Evolutionary conservation across 2,329 filamentous ascomycete genomes (phyloP).

Genomic region (Chaetomiaceae sp.): DNA sequence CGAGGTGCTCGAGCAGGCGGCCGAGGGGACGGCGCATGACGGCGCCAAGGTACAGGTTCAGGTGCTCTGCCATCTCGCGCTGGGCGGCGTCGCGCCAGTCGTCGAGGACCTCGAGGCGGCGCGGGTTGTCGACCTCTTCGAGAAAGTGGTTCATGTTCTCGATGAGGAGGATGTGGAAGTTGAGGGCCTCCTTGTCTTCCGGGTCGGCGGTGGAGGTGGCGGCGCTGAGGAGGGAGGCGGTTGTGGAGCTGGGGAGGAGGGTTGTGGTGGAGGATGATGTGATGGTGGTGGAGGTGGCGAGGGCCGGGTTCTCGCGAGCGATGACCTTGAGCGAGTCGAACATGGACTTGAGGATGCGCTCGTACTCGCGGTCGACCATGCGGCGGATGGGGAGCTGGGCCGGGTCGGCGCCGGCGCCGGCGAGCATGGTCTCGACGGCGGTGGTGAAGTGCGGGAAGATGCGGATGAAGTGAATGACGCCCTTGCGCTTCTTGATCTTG

Average conservation of each 20-base stretch:
- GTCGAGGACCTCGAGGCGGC: conserved; percentile 67
- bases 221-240: conserved; percentile 26
- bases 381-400: conserved; percentile 64
- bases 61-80: conserved; percentile 76
- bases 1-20: conserved; percentile 84
- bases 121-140: conserved; percentile 78
- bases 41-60: conserved; percentile 78
- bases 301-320: conserved; percentile 61
- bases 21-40: conserved; percentile 86
- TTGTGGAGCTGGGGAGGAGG: conserved; percentile 17
- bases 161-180: conserved; percentile 94
- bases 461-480: conserved; percentile 90
- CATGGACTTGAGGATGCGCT: conserved; percentile 87
- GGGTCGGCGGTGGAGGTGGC: conserved; percentile 39
- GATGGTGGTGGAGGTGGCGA: conserved; percentile 32
- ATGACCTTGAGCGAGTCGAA: conserved; percentile 96
- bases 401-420: conserved; percentile 46
- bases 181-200: conserved; percentile 94
- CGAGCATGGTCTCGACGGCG: conserved; percentile 77
- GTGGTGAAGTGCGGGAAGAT: conserved; percentile 84
- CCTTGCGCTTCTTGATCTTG: conserved; percentile 97
- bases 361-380: conserved; percentile 80
- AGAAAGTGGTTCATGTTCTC: conserved; percentile 99
- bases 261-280: conserved; percentile 7
- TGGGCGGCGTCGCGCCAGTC: conserved; percentile 76